Base-by-base conservation (phyloP, 2,329 filamentous ascomycete genomes). In the Colletotrichum tropicale region DNA sequence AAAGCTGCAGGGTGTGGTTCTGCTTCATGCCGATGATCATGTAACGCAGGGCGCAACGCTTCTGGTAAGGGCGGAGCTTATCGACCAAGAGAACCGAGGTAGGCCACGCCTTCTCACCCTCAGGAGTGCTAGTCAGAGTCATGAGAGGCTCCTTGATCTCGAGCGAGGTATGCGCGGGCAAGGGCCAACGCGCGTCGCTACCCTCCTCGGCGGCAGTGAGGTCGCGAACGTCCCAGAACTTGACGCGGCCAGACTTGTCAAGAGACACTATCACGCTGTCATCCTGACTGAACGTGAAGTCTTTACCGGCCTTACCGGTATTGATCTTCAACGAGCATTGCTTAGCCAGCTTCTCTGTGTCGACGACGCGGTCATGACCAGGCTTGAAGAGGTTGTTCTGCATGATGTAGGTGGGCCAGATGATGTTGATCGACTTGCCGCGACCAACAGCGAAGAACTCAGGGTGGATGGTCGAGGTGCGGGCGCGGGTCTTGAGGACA, bases 21-120 rank as follows among this genome's bases (percentile, higher is more conserved):
- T 99, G 97, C 88, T 98, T 98, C 92, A 98, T 95, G 81, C 97
- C 97, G 77, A 99, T 95, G 83, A 99, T 93, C 88, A 99, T 94
- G 87, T 99, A 99, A 77, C 97, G 93, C 77, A 98, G 89, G 64
- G 98, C 96, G 81, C 94, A 94, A 76, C 94, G 94, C 87, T 97
- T 98, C 86, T 93, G 92, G 85, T 98, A 98, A 61, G 97, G 96
- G 77, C 96, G 94, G 85, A 96, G 93, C 89, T 98, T 99, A 87
- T 99, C 97, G 80, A 99, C 93, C 85, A 99, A 94, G 83, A 98
- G 91, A 74, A 99, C 95, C 28, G 97, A 98, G 4, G 96, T 98
- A 8, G 98, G 96, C 93, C 96, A 98, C 6, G 96, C 96, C 88
- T 98, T 98, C 84, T 98, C 97, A 32, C 93, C 93, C 66, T 96